These are phyloP conservation scores for Wilcoxina mikolae DNA, from an alignment of 495 filamentous ascomycete species.

Conservation along the genomic window DNA sequence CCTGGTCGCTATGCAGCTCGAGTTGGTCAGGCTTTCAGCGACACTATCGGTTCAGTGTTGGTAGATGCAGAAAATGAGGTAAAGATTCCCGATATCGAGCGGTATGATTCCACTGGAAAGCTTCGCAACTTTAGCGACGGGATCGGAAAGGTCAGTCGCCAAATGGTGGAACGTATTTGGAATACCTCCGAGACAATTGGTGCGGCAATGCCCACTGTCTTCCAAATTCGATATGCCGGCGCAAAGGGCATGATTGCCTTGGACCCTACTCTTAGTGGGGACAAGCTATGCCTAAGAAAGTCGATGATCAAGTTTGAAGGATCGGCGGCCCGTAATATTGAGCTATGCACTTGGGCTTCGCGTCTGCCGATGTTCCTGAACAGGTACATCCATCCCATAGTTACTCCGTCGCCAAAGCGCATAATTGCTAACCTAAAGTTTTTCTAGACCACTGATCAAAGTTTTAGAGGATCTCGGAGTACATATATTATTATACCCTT, in stretches of 20 bases:
- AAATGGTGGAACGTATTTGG: conserved; percentile 41
- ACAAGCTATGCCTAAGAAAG: conserved; percentile 41
- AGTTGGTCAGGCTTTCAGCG: conserved; percentile 72
- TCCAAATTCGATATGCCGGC: conserved; percentile 58
- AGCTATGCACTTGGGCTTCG: conserved; percentile 56
- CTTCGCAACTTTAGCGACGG: conserved; percentile 62
- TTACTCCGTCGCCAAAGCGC: no score
- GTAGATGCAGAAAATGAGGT: conserved; percentile 31
- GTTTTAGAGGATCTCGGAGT: conserved; percentile 57
- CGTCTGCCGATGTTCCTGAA: conserved; percentile 59
- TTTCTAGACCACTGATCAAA: conserved; percentile 53
- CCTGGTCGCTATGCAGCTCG: conserved; percentile 66
- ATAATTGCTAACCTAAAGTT: neutral
- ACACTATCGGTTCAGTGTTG: conserved; percentile 44
- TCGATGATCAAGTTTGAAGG: conserved; percentile 75
- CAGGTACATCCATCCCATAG: neutral
- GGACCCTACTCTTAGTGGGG: conserved; percentile 42
- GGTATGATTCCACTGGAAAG: conserved; percentile 23
- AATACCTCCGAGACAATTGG: conserved; percentile 31
- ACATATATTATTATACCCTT: neutral
- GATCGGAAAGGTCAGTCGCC: conserved; percentile 52
- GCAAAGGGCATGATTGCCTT: conserved; percentile 35
- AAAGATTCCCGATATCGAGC: conserved; percentile 35
- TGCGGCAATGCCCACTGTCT: conserved; percentile 40
- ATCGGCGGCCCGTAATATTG: conserved; percentile 39